Base-by-base conservation (phyloP, 202 grass and related monocot species). In the Schoenoplectus tabernaemontani region DNA sequence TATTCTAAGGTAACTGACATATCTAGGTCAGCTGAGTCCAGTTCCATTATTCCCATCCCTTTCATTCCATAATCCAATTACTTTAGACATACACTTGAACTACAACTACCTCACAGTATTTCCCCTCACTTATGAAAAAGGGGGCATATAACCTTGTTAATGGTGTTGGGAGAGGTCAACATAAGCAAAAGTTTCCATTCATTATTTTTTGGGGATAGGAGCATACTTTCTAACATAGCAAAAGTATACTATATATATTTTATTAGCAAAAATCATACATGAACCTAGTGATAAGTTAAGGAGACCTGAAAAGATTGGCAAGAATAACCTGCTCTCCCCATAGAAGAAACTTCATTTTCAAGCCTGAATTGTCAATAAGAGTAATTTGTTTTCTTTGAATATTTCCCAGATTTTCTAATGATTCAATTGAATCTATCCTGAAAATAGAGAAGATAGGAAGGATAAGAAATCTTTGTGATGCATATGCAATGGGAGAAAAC, bases 241-340 rank as follows among this genome's bases (percentile, higher is more conserved):
- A n/a, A 53, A 76, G 30, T 58, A 36, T 17, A 62, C 56, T 51
- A 78, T 26, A 17, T 51, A 26, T 26, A 58, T 24, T 76, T 57
- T 78, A 51, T 12, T 50, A 58, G 42, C 66, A 70, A 47, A 70
- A 50, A 72, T 5, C 42, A 47, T 34, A 63, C 39, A 61, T 28
- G 22, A 80, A 64, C 36, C 9, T 79, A 82, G 51, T 68, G 58
- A 20, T 71, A 83, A 59, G 62, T 48, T 33, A 77, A 78, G 54
- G 81, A 38, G 57, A 97, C 94, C 94, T 97, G 82, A 93, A 89
- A 86, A 97, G 84, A 89, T 93, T 97, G 80, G 94, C 89, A 90
- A 97, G 91, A 50, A 79, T 84, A 92, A 90, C 53, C 81, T 97
- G 94, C 63, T 97, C 94, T 72, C 91, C 94, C 94, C 94, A 97